A percentile compares a stretch with the other conserved stretches of the same genome.
phyloP scores from a whole-genome alignment of 176 grass and related monocot species.

The Otatea glauca region DNA sequence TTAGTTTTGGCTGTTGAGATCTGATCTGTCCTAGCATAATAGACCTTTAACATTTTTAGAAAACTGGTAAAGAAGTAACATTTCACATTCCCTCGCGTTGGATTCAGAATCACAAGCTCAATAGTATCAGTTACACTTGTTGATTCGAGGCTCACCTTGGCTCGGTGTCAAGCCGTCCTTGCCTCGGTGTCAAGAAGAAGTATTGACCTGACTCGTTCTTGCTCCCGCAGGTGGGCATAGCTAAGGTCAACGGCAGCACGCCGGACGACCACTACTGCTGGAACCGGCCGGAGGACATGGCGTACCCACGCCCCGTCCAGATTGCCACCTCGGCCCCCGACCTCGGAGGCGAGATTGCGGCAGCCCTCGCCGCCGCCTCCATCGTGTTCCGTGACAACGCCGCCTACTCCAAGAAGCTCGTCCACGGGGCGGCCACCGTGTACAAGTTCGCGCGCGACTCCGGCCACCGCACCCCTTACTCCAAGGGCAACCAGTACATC shows the following conservation, averaged over 20 bases:
- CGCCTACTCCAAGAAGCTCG: constrained; percentile 81
- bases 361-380: constrained; percentile 78
- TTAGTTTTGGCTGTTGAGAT: neutral
- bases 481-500: constrained; percentile 52
- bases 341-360: constrained; percentile 82
- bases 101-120: neutral
- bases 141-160: too few species aligned
- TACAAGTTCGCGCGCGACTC: constrained; percentile 80
- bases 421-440: constrained; percentile 55
- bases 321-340: constrained; percentile 53
- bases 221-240: constrained; percentile 54
- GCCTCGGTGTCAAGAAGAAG: neutral
- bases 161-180: too few species aligned
- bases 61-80: neutral
- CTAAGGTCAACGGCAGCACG: constrained; percentile 48
- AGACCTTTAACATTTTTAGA: neutral
- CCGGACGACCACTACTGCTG: constrained; percentile 93
- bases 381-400: constrained; percentile 89
- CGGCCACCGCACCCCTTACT: constrained; percentile 63
- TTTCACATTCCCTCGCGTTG: neutral
- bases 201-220: constrained; percentile 8
- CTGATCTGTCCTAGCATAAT: neutral
- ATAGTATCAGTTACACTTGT: too few species aligned
- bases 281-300: constrained; percentile 95
- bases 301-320: constrained; percentile 58